Base-by-base conservation (phyloP, 2,329 filamentous ascomycete species). In the Aspergillus eucalypticola region DNA sequence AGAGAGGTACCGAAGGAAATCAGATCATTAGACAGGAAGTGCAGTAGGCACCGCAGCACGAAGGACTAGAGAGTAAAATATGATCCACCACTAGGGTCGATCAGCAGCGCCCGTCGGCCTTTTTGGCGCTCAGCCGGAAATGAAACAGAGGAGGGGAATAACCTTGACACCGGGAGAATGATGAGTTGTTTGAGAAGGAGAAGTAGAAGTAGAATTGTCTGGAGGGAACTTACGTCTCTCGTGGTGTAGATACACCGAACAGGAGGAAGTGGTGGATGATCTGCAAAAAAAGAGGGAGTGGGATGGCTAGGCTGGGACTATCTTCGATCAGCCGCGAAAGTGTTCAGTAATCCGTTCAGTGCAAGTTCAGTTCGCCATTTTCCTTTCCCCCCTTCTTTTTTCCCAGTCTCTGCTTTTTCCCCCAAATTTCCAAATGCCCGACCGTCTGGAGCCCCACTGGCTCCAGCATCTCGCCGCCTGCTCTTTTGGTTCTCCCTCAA, bases 81-180 rank as follows among this genome's bases (percentile, higher is more conserved):
- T 44, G 53, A 55, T 55, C 53, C 53, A 55, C 53, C 53, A 55
- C 29, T 55, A 55, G 53, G 39, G 53, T 55, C 42, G 53, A 55
- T 55, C 53, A 39, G 51, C 51, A 53, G 51, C 32, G 32, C 27
- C 35, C 35, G 51, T 39, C 17, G 41, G 25, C 7, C 8, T 19
- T 44, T 44, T 11, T 21, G 5, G 25, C 27, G 46, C 25, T 29
- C 25, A 27, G 15, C 46, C 27, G 46, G 8, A 50, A 50, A 39
- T 53, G 50, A 44, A 54, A 44, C 39, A 41, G 39, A 32, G 3
- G 23, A 32, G 23, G 10, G 42, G 38, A 15, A 53, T 53, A 13
- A 15, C 32, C 32, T 52, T 15, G 8, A 35, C 21, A 17, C 44
- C 44, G 46, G 27, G n/a, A 29, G n/a, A 32, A 10, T 29, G 27